Evolutionary conservation across 2,329 filamentous ascomycete genomes (phyloP), one percentile per base, ranked within the genome.

Genomic region (Xylaria hypoxylon): DNA sequence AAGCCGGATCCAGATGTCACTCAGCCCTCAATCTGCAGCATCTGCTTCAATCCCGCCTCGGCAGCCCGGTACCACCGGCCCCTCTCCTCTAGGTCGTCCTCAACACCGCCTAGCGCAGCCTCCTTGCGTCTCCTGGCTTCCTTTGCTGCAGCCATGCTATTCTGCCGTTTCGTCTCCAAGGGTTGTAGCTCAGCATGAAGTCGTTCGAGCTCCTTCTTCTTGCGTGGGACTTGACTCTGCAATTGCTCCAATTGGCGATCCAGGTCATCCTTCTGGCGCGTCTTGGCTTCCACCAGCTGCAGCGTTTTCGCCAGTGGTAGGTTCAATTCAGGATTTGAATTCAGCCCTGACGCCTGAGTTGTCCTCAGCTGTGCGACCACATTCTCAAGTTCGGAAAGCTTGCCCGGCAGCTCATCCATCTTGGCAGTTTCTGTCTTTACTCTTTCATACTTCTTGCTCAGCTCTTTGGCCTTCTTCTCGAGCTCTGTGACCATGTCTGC

Each of bases 51-150:
- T 13, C 83, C 85, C 8, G 81, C 80, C 75, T 93, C 91, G n/a
- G 87, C 88, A 19, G 89, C 89, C 70, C 87, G 86, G 79, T 89
- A 89, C 92, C 92, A 95, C 70, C 91, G 83, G 5, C 90, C 92
- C 72, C 89, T 85, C 78, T 92, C 90, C 77, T 94, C 92, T 35
- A 94, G 77, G 73, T 94, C 91, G 72, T 93, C 91, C 17, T 87
- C 87, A 47, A 89, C 86, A 5, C 89, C 90, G 5, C 88, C 87
- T 7, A 89, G 80, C 8, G 88, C 85, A 11, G 85, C 85, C 73
- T 93, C 90, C 76, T 89, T 90, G 72, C 90, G 85, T 74, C 88
- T 83, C 77, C 85, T 86, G 13, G 91, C 91, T 73, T 94, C 92
- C 71, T 84, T 86, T n/a, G 91, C 91, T 17, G 90, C 89, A 26